Base-by-base conservation (phyloP, 805 yeast species). In the Kodamaea leandrae region DNA sequence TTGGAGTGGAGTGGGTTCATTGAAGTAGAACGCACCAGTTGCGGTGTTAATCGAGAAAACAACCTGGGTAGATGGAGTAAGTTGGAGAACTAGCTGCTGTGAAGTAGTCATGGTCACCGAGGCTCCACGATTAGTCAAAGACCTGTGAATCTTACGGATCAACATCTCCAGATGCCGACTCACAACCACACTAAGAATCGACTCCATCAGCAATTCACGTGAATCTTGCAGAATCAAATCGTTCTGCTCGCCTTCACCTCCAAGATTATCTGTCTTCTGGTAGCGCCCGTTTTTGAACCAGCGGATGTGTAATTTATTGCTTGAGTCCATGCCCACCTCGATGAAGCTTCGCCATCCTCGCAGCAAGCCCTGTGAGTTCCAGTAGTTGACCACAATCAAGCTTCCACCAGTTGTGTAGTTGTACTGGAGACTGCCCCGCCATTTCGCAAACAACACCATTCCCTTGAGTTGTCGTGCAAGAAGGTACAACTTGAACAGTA, bases 261-360 rank as follows among this genome's bases (percentile, higher is more conserved):
- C 21, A 17, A 13, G 16, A 14, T 17, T 16, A 6, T 30, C 33
- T 4, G 7, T 27, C n/a, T 29, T 24, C 23, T 40, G 43, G 39
- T 72, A 65, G 17, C 57, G 55, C 1, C 83, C 83, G 49, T 82
- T 81, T 46, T 76, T 76, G 47, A 71, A 74, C 90, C 90, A 83
- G 44, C 80, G 66, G 51, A 76, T 74, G 20, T 72, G 72, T 20
- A 83, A 60, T 23, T 73, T 67, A 47, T 74, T 66, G 17, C 61
- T 55, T 20, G 55, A 60, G 49, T 71, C 74, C n/a, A 81, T 62
- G 0, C 86, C 86, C 37, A 84, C 73, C 47, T 82, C 86, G 23
- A 83, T 68, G 32, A 73, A 72, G 2, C 83, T 78, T 35, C 68
- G 69, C 52, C 73, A 69, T 36, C 70, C 64, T 23, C 71, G 74